Evolutionary conservation across 352 stramenopile species (phyloP), one percentile per base, ranked within the genome.

Genomic region (Pythium monospermum): DNA sequence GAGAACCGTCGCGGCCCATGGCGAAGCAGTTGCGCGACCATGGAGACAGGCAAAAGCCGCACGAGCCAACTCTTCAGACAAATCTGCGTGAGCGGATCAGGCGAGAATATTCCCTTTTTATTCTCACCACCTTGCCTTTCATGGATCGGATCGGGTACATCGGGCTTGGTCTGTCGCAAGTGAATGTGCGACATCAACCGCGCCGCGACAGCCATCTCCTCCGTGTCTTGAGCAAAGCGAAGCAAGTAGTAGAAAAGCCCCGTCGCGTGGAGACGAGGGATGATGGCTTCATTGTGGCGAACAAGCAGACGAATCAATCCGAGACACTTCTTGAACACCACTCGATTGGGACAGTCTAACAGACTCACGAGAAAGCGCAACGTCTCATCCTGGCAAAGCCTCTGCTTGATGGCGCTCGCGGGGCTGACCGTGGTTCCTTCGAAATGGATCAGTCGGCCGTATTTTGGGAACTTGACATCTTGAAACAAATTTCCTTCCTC

Each of bases 231-330:
- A 6, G 83, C 68, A 40, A 89, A 92, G 3, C 77, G 75, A 26
- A 94, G 70, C 35, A 94, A 60, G 44, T 92, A 94, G 43, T 94
- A 94, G 60, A 94, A 94, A 5, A 94, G 75, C 5, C 83, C 83
- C 4, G 83, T 92, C 1, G 79, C 77, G 39, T 94, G 82, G 0
- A 94, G 69, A 46, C 75, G 85, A 15, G 81, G 83, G 25, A 94
- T 91, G 42, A 92, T 86, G 25, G 79, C 59, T 49, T 91, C 81
- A 40, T 94, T 92, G 64, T 93, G 83, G 13, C 82, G 75, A 43
- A 94, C 81, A 6, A 94, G 73, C 27, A 91, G 66, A 6, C 78
- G 69, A 69, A 94, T 85, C 51, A 94, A 68, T 1, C 80, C 77
- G 7, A 94, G 66, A 18, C 75, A 87, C 25, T 91, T 90, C 59